Conservation (phyloP, 495 filamentous ascomycete species). For the Xylaria grammica region DNA sequence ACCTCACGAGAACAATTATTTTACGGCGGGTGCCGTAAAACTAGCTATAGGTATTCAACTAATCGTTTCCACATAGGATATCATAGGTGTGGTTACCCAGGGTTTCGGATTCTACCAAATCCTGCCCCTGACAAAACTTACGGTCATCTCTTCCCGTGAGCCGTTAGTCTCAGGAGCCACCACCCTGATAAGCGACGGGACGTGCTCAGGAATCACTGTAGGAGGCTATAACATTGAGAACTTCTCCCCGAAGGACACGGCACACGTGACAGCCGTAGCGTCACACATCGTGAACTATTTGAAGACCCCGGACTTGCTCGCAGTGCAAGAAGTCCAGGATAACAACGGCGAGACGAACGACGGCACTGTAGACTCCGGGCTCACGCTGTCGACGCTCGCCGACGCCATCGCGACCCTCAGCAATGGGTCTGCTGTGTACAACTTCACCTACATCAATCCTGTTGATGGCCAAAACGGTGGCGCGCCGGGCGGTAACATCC, state of each 20-base stretch:
- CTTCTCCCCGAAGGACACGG: conserved; percentile 50
- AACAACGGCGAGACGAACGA: conserved; percentile 58
- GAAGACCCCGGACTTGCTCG: conserved; percentile 58
- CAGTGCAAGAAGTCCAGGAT: conserved; percentile 68
- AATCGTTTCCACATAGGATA: conserved; percentile 24
- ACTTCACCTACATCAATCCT: conserved; percentile 56
- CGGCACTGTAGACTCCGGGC: conserved; percentile 52
- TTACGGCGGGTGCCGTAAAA: neutral
- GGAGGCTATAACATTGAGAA: conserved; percentile 69
- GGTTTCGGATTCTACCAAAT: conserved; percentile 66
- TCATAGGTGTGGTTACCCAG: conserved; percentile 63
- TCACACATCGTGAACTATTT: conserved; percentile 60
- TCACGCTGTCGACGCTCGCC: conserved; percentile 52
- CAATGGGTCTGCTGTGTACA: conserved; percentile 43
- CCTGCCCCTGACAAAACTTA: conserved; percentile 59
- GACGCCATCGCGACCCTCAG: conserved; percentile 45
- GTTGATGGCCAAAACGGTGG: conserved; percentile 59
- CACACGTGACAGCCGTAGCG: conserved; percentile 54
- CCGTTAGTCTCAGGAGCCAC: conserved; percentile 46
- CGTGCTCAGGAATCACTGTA: conserved; percentile 58
- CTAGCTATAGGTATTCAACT: neutral
- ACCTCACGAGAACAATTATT: neutral
- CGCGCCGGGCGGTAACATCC: conserved; percentile 68
- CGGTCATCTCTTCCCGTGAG: conserved; percentile 39
- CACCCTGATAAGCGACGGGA: conserved; percentile 46